Base-by-base conservation (phyloP, 2,329 filamentous ascomycete genomes). In the Diplodia seriata region DNA sequence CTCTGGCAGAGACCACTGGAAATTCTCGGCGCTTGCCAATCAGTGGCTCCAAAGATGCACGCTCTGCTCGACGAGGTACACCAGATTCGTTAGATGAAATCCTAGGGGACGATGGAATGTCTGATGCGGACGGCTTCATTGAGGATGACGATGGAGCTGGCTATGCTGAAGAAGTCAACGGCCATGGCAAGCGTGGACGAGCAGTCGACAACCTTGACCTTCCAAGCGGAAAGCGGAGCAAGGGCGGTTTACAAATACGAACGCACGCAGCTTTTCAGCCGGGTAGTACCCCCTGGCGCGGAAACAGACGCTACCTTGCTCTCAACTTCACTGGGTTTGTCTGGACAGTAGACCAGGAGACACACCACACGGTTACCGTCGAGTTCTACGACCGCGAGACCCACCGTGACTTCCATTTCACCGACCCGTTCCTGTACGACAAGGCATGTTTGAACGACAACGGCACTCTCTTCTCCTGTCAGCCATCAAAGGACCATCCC, bases 311-410 rank as follows among this genome's bases (percentile, higher is more conserved):
- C 76, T 97, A 99, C 76, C 85, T 99, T 0, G 97, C 93, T 75
- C 86, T 98, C 50, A 98, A 98, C 76, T 82, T 99, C 69, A 92
- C 94, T 65, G 95, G 96, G 0, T 95, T 96, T 75, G 92, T 97
- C 9, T 99, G 95, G 93, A 98, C 94, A 0, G 92, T 99, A 20
- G 92, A 97, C 73, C 95, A 99, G 79, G 94, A 97, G 75, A 91
- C 91, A 0, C 89, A 85, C 68, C 78, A 98, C 76, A 99, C 95
- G 1, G 90, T 99, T 12, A 97, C 94, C 0, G 94, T 98, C 1
- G 95, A 98, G 74, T 99, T 99, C 77, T 97, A 98, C 77, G 96
- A 99, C 78, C 91, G 93, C 68, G 93, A 97, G 72, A 89, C 91
- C 69, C 91, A 97, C 77, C 87, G 94, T 57, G 93, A 98, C 77